Percentiles rank a stretch among this genome's conserved stretches.
These are phyloP conservation scores for Xylaria sp. DNA, from an alignment of 2,329 filamentous ascomycete species.

Conservation along the genomic window DNA sequence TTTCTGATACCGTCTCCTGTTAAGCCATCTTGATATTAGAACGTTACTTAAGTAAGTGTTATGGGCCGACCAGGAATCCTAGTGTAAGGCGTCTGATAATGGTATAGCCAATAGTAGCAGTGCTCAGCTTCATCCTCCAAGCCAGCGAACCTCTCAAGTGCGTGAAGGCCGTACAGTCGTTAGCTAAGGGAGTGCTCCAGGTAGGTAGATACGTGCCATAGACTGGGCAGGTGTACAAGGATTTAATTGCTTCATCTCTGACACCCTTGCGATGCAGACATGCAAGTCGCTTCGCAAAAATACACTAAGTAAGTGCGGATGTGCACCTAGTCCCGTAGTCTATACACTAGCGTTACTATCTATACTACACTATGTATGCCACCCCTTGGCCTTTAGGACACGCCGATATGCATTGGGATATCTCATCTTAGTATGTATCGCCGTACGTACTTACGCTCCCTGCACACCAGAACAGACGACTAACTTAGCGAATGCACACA, in stretches of 20 bases:
- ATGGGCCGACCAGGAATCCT: background rate
- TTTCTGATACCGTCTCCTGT: background rate
- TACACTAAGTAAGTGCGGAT: background rate
- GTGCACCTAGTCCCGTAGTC: constrained; percentile 1
- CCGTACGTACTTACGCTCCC: background rate
- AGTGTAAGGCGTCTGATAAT: constrained; percentile 3
- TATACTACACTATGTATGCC: constrained; percentile 9
- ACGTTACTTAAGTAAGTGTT: background rate
- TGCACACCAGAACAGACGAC: background rate
- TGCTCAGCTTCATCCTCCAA: constrained; percentile 2
- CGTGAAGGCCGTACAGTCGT: background rate
- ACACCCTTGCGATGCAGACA: constrained; percentile 5
- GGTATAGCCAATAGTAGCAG: constrained; percentile 1
- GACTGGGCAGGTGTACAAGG: constrained; percentile 7
- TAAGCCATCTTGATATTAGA: background rate
- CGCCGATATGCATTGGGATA: constrained; percentile 31
- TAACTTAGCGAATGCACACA: constrained; percentile 8
- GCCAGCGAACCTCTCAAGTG: constrained; percentile 1
- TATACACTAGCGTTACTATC: constrained; percentile 19
- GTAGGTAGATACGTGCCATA: background rate
- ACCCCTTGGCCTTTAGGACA: constrained; percentile 26
- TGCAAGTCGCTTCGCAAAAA: constrained; percentile 1
- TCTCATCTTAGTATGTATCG: constrained; percentile 26
- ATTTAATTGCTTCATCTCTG: constrained; percentile 25
- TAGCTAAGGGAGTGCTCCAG: background rate